Conservation (phyloP, 495 filamentous ascomycete genomes). For the Coniosporium apollinis region DNA sequence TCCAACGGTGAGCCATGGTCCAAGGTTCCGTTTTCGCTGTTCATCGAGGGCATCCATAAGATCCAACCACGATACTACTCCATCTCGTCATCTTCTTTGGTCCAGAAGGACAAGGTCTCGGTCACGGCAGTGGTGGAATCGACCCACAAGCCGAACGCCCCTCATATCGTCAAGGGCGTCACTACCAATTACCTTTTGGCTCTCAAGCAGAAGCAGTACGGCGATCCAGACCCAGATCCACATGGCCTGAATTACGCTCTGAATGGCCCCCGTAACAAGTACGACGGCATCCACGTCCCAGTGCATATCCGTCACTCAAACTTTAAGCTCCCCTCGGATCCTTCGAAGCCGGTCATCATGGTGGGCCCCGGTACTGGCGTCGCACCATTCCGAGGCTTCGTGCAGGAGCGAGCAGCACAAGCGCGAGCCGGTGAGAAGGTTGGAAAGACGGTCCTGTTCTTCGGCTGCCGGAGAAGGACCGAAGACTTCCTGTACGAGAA, state of each 20-base stretch:
- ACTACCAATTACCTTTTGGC: conserved; percentile 95
- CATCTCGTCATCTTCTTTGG: conserved; percentile 89
- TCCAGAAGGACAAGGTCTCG: conserved; percentile 84
- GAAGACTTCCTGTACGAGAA: conserved; percentile 90
- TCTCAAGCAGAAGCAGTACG: conserved; percentile 92
- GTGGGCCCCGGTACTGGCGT: conserved; percentile 94
- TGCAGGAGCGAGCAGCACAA: conserved; percentile 78
- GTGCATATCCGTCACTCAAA: conserved; percentile 96
- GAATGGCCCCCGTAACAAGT: conserved; percentile 85
- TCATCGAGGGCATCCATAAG: conserved; percentile 88
- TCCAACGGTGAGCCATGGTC: conserved; percentile 55
- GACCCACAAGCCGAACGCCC: conserved; percentile 54
- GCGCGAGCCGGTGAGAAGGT: conserved; percentile 68
- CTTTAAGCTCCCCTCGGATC: conserved; percentile 96
- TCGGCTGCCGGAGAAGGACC: conserved; percentile 65
- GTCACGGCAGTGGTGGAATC: conserved; percentile 93
- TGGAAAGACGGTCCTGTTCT: conserved; percentile 83
- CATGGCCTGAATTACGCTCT: conserved; percentile 83
- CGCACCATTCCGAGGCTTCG: conserved; percentile 86
- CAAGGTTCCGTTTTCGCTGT: conserved; percentile 77
- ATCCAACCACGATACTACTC: conserved; percentile 98
- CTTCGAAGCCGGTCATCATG: conserved; percentile 85
- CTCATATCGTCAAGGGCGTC: conserved; percentile 79
- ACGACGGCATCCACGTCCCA: conserved; percentile 88
- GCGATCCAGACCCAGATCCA: conserved; percentile 67